A percentile compares a stretch with the other conserved stretches of the same genome.
Evolutionary conservation across 495 filamentous ascomycete genomes (phyloP).

Genomic region (Hypoxylon fuscum): DNA sequence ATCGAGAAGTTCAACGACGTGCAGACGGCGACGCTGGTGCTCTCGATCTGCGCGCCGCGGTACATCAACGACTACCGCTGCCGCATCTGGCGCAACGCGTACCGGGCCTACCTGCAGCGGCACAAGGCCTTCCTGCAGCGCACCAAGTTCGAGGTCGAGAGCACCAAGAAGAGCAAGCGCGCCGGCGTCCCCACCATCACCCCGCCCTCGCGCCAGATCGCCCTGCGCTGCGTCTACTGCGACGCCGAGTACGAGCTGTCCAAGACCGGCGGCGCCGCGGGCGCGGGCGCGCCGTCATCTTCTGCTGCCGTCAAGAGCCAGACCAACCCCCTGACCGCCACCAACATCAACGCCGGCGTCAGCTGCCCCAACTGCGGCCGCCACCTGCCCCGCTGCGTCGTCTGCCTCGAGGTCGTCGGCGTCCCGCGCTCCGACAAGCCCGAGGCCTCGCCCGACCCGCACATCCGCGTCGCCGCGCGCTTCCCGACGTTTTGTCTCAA

Average conservation of each 20-base stretch:
- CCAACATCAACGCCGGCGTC: slow-evolving; percentile 61
- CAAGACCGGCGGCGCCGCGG: slow-evolving; percentile 41
- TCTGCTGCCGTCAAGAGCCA: slow-evolving; percentile 27
- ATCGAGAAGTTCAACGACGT: slow-evolving; percentile 86
- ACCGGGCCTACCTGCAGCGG: slow-evolving; percentile 80
- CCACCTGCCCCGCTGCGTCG: slow-evolving; percentile 86
- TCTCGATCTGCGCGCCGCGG: slow-evolving; percentile 80
- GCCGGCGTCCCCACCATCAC: slow-evolving; percentile 70
- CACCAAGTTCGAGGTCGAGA: slow-evolving; percentile 71
- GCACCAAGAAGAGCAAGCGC: slow-evolving; percentile 65
- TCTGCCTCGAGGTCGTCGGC: slow-evolving; percentile 88
- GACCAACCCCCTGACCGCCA: slow-evolving; percentile 54
- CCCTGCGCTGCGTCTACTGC: slow-evolving; percentile 85
- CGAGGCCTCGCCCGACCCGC: slow-evolving; percentile 62
- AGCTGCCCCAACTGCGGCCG: slow-evolving; percentile 87
- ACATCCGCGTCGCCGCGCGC: slow-evolving; percentile 55
- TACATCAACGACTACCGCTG: slow-evolving; percentile 84
- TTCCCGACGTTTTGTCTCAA: slow-evolving; percentile 83
- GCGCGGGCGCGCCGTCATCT: slow-evolving; percentile 18
- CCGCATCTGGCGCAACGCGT: slow-evolving; percentile 80
- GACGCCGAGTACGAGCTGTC: slow-evolving; percentile 61
- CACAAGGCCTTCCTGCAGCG: slow-evolving; percentile 61
- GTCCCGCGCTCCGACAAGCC: slow-evolving; percentile 73
- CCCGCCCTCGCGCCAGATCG: slow-evolving; percentile 77
- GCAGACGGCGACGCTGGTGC: slow-evolving; percentile 87